Conservation (phyloP, 106 monocot genomes). For the Apostasia shenzhenica region DNA sequence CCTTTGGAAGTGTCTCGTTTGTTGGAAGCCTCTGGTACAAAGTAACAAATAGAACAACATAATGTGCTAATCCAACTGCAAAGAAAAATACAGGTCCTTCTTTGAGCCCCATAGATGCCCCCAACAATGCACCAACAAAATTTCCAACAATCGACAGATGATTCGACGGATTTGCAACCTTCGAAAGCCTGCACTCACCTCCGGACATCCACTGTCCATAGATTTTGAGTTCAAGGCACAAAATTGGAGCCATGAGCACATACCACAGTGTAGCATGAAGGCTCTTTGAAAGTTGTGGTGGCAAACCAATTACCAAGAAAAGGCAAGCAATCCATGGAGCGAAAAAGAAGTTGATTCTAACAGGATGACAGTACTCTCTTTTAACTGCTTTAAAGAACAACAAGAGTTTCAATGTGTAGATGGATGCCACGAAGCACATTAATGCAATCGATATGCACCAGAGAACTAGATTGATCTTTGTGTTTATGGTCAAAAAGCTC, state of each 20-base stretch:
- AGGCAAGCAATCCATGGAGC: slow-evolving; percentile 62
- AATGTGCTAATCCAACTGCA: slow-evolving; percentile 73
- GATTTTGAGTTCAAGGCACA: slow-evolving; percentile 66
- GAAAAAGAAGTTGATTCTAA: slow-evolving; percentile 69
- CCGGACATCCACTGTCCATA: slow-evolving; percentile 73
- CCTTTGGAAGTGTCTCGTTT: slow-evolving; percentile 49
- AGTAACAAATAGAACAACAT: slow-evolving; percentile 79
- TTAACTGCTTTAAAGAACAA: slow-evolving; percentile 61
- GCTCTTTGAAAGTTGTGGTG: slow-evolving; percentile 26
- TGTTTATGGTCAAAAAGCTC: slow-evolving; percentile 30
- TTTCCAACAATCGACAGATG: slow-evolving; percentile 70
- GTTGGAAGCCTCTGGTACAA: slow-evolving; percentile 87
- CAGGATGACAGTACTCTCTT: slow-evolving; percentile 55
- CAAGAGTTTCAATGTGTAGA: slow-evolving; percentile 38
- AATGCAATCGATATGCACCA: slow-evolving; percentile 51
- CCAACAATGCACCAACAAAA: slow-evolving; percentile 53
- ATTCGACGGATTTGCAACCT: slow-evolving; percentile 79
- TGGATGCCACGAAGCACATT: slow-evolving; percentile 15
- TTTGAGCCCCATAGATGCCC: slow-evolving; percentile 41
- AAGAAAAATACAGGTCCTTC: slow-evolving; percentile 69
- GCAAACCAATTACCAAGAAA: slow-evolving; percentile 28
- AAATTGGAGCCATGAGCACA: slow-evolving; percentile 48
- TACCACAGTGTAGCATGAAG: slow-evolving; percentile 37
- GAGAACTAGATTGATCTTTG: slow-evolving; percentile 23
- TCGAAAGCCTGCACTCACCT: slow-evolving; percentile 55